Evolutionary conservation across 2,329 filamentous ascomycete species (phyloP), one percentile per base, ranked within the genome.

Genomic region (Monilinia fructicola): DNA sequence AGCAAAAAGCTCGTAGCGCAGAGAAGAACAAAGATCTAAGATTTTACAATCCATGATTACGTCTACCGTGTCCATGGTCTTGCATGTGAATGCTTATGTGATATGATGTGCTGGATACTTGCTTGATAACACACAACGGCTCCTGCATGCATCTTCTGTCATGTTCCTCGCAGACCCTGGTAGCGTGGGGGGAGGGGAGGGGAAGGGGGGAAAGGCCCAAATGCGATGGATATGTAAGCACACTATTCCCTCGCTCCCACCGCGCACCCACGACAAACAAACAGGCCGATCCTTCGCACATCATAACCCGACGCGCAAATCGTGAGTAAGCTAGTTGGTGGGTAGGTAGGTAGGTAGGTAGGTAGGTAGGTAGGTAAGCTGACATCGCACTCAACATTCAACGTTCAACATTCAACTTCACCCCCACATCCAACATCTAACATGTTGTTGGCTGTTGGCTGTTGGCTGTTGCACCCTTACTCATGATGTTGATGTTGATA

Each of bases 71-170:
- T 21, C 5, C 12, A 7, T 5, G 26, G 5, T n/a, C 14, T 21
- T 54, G 42, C 42, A 48, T 48, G 42, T 48, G n/a, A 61, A 38
- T 61, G 14, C 31, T 61, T 40, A 50, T 60, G 44, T 50, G 58
- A 61, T 12, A 23, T 26, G 48, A 26, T 16, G 12, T 52, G 48
- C 26, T 52, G 48, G 9, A 14, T 18, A 26, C 4, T 48, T 59
- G 28, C 26, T 59, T 48, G 12, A 35, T 48, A 60, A 38, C 38
- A 52, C 2, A 0, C 3, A 52, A 4, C 26, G 14, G 12, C 26
- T 28, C 3, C 26, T 52, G 5, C 12, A 28, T 26, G 9, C 5
- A 7, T 35, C 6, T 35, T 35, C 31, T 35, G 5, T 35, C 3
- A 35, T 26, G 12, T 52, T 52, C 11, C 9, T 26, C 12, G 48